These are phyloP conservation scores for Penstemon barbatus DNA, from an alignment of 257 asterid genomes.

Conservation along the genomic window DNA sequence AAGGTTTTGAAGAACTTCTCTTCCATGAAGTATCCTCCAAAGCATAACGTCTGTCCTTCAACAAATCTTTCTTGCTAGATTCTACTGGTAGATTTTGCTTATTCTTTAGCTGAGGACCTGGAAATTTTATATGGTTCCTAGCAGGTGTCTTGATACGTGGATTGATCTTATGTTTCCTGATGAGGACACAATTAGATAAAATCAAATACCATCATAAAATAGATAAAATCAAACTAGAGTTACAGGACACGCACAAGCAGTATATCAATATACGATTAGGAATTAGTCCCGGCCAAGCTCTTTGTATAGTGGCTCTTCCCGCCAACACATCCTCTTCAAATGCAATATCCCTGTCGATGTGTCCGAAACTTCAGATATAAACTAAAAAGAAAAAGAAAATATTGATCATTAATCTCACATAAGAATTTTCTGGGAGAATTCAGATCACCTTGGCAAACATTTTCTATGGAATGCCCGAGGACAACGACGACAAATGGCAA, in stretches of 20 bases:
- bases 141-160: conserved; percentile 51
- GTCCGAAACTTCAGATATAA: conserved; percentile 23
- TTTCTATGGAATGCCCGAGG: conserved; percentile 90
- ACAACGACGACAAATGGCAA: conserved; percentile 97
- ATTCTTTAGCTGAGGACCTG: conserved; percentile 40
- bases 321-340: conserved; percentile 42
- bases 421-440: conserved; percentile 20
- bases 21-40: conserved; percentile 35
- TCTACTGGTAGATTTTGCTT: conserved; percentile 32
- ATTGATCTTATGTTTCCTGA: conserved; percentile 71
- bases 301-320: conserved; percentile 39
- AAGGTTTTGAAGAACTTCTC: conserved; percentile 34
- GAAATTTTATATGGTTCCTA: conserved; percentile 77
- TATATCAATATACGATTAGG: conserved; percentile 74
- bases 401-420: conserved; percentile 6
- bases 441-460: conserved; percentile 80
- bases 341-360: conserved; percentile 52
- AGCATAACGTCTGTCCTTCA: conserved; percentile 26
- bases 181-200: conserved; percentile 16
- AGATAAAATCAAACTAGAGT: conserved; percentile 13
- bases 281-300: conserved; percentile 87
- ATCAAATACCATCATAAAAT: conserved; percentile 13
- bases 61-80: conserved; percentile 27
- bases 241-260: conserved; percentile 65
- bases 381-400: background rate